A percentile compares a stretch with the other conserved stretches of the same genome.
phyloP scores from a whole-genome alignment of 225 moss, liverwort and hornwort species.

The Marchantia paleacea region DNA sequence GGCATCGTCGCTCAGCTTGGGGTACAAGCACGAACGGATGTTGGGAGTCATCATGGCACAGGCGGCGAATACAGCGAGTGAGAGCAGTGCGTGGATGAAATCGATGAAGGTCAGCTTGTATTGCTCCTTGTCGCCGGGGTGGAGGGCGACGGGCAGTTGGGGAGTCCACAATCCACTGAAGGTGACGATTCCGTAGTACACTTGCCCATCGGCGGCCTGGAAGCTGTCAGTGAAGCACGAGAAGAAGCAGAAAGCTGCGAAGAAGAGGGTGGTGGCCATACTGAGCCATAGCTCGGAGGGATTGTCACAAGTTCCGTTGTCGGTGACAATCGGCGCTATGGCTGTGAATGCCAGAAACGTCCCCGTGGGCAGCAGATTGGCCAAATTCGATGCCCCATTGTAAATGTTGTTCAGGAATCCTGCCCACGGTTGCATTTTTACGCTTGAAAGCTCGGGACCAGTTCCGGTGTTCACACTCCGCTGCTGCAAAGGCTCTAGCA shows the following conservation, averaged over 20 bases:
- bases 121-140: conserved; percentile 33
- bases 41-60: conserved; percentile 42
- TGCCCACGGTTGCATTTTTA: conserved; percentile 7
- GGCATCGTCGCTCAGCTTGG: conserved; percentile 11
- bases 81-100: conserved; percentile 35
- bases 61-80: conserved; percentile 33
- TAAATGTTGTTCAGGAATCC: conserved; percentile 12
- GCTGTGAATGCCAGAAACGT: conserved; percentile 40
- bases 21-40: conserved; percentile 36
- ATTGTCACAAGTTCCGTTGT: conserved; percentile 36
- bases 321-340: conserved; percentile 40
- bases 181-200: conserved; percentile 49
- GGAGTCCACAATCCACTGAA: conserved; percentile 44
- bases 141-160: conserved; percentile 30
- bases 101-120: conserved; percentile 36
- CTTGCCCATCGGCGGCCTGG: conserved; percentile 43
- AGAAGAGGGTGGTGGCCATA: conserved; percentile 15
- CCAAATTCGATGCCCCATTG: conserved; percentile 17
- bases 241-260: conserved; percentile 38
- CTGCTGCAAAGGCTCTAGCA: not conserved
- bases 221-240: conserved; percentile 48
- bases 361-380: conserved; percentile 46
- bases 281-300: conserved; percentile 13
- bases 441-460: not conserved
- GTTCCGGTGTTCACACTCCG: not conserved